Evolutionary conservation across 2,329 filamentous ascomycete genomes (phyloP).

Genomic region (Penicillium sp.): DNA sequence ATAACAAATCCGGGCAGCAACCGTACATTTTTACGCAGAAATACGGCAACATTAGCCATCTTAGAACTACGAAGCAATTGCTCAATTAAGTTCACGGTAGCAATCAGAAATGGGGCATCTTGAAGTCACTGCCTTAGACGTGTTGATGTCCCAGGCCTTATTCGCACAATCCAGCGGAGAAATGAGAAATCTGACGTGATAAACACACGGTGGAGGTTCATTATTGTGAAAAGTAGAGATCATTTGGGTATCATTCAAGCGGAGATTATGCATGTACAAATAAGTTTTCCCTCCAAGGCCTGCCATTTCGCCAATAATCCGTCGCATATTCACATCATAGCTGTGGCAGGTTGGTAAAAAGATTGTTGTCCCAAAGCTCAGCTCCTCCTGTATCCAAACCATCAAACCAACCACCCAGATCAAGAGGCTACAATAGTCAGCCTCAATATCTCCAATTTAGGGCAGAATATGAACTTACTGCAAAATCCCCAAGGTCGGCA

Average conservation of each 20-base stretch:
- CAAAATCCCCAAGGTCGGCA: conserved; percentile 24
- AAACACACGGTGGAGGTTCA: background rate
- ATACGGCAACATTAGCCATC: too few species aligned
- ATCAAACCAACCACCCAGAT: conserved; percentile 35
- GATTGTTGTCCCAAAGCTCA: conserved; percentile 31
- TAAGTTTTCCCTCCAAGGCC: background rate
- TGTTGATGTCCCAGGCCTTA: too few species aligned
- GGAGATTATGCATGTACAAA: background rate
- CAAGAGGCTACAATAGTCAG: conserved; percentile 29
- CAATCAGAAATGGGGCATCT: too few species aligned
- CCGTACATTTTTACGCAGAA: too few species aligned
- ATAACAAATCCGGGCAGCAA: too few species aligned
- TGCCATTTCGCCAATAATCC: background rate
- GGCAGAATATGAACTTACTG: conserved; percentile 20
- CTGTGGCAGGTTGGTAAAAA: conserved; percentile 21
- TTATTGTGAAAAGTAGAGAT: background rate
- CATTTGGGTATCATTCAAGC: background rate
- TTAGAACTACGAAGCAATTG: too few species aligned
- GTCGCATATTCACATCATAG: background rate
- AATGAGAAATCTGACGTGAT: too few species aligned
- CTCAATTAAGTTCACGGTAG: too few species aligned
- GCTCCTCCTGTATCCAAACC: conserved; percentile 26
- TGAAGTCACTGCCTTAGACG: too few species aligned
- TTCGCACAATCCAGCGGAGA: too few species aligned
- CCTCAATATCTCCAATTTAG: background rate